Base-by-base conservation (phyloP, 164 flowering plant species). In the Stephania japonica region DNA sequence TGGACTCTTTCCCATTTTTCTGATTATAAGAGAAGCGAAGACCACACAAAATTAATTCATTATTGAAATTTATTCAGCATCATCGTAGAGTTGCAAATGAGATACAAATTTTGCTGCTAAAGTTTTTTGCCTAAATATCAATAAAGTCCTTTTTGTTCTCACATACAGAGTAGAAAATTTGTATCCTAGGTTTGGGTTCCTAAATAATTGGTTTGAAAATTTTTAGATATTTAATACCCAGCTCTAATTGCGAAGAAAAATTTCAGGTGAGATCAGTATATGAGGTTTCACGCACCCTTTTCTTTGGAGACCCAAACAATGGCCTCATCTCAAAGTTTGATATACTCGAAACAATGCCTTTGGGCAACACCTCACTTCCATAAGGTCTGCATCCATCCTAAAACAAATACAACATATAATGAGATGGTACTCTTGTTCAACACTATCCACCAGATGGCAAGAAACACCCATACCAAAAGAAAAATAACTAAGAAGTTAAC, bases 321-420 rank as follows among this genome's bases (percentile, higher is more conserved):
- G 91, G 93, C 21, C 82, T 87, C 93, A 87, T 84, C 80, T 91
- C 91, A 83, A 91, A 78, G 85, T 93, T 86, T 18, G 97, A 90
- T 42, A 85, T 83, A 74, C 73, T 73, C 26, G 81, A 73, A 73
- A 95, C 80, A 67, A 95, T 93, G 73, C 97, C 97, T 82, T 82
- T 73, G 7, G 99, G 99, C 76, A 93, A 84, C 67, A 85, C 80
- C 77, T 89, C 93, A 75, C 85, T 90, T 13, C 99, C 97, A 59
- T 69, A 61, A 65, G 92, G 87, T 80, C 82, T 82, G 84, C 91
- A 86, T 42, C 79, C 87, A 42, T 75, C 77, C 98, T 94, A 74
- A 65, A 68, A 77, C 12, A 72, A 47, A 65, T 9, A 62, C 32
- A 38, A 10, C 70, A 42, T 43, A 0, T 42, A 64, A 75, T 0